Base-by-base conservation (phyloP, 768 basidiomycete species). In the Macrolepiota dolichaula region DNA sequence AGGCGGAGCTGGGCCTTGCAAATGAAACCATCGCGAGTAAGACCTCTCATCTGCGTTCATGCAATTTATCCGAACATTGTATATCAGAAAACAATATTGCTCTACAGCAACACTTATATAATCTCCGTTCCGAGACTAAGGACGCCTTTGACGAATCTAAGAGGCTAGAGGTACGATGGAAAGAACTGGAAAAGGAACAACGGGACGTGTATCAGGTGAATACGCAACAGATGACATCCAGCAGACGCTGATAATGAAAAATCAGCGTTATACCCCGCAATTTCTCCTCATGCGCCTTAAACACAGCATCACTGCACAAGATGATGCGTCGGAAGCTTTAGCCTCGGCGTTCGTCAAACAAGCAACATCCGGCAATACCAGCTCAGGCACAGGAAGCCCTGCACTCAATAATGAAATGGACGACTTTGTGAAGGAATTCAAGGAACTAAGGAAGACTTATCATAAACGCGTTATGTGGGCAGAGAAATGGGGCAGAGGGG, bases 401-500 rank as follows among this genome's bases (percentile, higher is more conserved):
- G 72, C 71, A 37, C 72, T 72, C 42, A 76, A 76, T 32, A 78
- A 78, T 65, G 91, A 91, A 36, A 82, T 95, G 24, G 95, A 97
- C 62, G 85, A 89, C 47, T 98, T 98, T 65, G 84, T 97, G 55
- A 87, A 79, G 67, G 86, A 93, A 66, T 97, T 96, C 76, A 92
- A 89, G 69, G 93, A 94, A 55, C 71, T 86, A 42, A 77, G 96
- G 65, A 96, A 93, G 75, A 80, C 82, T n/a, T 98, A 94, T 73
- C 96, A 98, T 72, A 97, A 96, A 74, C 81, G 96, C 17, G 87
- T 87, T 1, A 87, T 96, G 70, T 97, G 93, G 91, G 85, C 86
- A 17, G 91, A 94, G 69, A 80, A 88, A 66, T 98, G 96, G 94
- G 79, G 86, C 0, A 81, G 83, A 36, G 92, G 92, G 1, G 88